Percentiles rank a stretch among this genome's conserved stretches.
These are phyloP conservation scores for Entamoeba moshkovskii DNA, from an alignment of 208 protist species.

Conservation along the genomic window DNA sequence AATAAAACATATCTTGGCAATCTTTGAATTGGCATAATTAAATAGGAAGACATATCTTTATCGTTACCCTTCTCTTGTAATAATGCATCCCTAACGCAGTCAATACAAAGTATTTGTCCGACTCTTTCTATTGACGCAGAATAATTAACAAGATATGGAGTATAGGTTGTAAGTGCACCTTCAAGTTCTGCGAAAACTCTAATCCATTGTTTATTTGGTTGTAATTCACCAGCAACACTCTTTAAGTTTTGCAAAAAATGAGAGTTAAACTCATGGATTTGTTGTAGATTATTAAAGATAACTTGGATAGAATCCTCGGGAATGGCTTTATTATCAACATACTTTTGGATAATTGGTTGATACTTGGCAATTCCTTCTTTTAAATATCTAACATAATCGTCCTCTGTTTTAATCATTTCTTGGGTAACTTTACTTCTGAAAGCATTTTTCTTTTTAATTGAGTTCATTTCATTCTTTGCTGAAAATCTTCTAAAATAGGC, in stretches of 20 bases:
- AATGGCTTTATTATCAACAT: background rate
- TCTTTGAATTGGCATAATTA: background rate
- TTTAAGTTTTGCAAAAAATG: background rate
- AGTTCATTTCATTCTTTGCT: background rate
- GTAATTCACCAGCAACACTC: background rate
- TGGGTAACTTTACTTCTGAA: background rate
- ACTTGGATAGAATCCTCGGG: background rate
- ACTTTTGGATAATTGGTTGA: background rate
- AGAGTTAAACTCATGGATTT: background rate
- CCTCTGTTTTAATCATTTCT: background rate
- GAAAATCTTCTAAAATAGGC: background rate
- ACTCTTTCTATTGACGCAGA: background rate
- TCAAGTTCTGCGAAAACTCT: background rate
- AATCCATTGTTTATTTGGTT: background rate
- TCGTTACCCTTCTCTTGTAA: background rate
- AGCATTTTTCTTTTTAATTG: background rate
- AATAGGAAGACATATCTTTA: background rate
- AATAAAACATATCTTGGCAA: background rate
- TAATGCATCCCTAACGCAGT: background rate
- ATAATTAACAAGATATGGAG: background rate
- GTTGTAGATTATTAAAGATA: background rate
- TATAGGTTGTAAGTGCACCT: background rate
- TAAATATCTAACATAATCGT: background rate
- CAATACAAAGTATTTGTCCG: background rate
- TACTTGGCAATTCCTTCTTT: background rate